Base-by-base conservation (phyloP, 116 monocot species). In the Posidonia oceanica region DNA sequence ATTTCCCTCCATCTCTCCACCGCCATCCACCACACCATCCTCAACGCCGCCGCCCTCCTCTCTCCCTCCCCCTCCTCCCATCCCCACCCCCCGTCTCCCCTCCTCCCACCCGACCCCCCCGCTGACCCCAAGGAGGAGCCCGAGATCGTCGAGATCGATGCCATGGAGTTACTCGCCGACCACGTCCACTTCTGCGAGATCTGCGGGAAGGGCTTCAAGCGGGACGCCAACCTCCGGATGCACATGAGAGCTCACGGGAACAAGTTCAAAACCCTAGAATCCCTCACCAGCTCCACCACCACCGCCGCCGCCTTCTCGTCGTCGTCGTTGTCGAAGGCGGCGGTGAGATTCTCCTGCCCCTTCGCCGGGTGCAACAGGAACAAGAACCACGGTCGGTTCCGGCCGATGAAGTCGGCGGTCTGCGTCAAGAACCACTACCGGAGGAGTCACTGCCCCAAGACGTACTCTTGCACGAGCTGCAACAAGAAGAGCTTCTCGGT, bases 391-490 rank as follows among this genome's bases (percentile, higher is more conserved):
- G 74, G 70, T 7, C 84, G 75, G 71, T 89, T 89, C 75, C 86
- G 80, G 53, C 89, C 86, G 2, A 72, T 89, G 12, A 89, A 93
- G 65, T 84, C 89, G 21, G 71, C 88, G 71, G 70, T 88, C 7
- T 93, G 93, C 74, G 84, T 75, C 39, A 93, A 89, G 84, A 93
- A 89, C 52, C 93, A 93, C 73, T 93, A 93, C 74, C 75, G 69
- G 84, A 76, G 93, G 70, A 89, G 84, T 74, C 93, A 93, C 66
- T 93, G 88, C 75, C 83, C 86, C 15, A 89, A 93, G 83, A 82
- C 84, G 76, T 88, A 85, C 63, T 58, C 81, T 1, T 93, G 89
- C 74, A 83, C 80, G 42, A 74, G 82, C 52, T 93, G 93, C 81
- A 73, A 76, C 52, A 39, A 17, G 5, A 93, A 89, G 79, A 73